Conservation (phyloP, 176 grass and related monocot species). For the Raddia guianensis region DNA sequence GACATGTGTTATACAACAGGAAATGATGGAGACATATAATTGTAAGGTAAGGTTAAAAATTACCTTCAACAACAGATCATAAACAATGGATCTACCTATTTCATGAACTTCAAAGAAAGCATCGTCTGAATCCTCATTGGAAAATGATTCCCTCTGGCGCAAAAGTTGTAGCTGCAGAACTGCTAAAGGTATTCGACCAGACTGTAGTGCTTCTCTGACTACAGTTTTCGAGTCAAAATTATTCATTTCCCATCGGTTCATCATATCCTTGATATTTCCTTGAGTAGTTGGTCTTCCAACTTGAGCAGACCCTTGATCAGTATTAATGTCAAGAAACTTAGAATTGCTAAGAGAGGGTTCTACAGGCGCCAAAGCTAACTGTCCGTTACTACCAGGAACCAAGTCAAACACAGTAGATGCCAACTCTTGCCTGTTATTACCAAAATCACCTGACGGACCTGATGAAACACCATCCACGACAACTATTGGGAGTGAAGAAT, state of each 20-base stretch:
- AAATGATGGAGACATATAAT: constrained; percentile 25
- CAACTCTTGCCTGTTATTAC: constrained; percentile 44
- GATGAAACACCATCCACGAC: constrained; percentile 52
- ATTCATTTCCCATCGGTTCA: constrained; percentile 78
- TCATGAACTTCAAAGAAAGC: constrained; percentile 85
- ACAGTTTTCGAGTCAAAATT: constrained; percentile 80
- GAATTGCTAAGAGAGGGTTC: constrained; percentile 54
- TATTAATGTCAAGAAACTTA: constrained; percentile 34
- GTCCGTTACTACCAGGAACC: constrained; percentile 42
- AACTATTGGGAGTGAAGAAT: constrained; percentile 53
- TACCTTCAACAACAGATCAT: constrained; percentile 97
- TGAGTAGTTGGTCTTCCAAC: constrained; percentile 49
- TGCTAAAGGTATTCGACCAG: constrained; percentile 83
- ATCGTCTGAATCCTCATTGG: constrained; percentile 58
- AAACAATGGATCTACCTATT: constrained; percentile 82
- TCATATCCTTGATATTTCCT: constrained; percentile 94
- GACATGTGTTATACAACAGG: constrained; percentile 42
- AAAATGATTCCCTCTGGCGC: constrained; percentile 58
- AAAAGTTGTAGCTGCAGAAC: constrained; percentile 94
- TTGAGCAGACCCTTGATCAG: constrained; percentile 39
- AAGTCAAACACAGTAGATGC: constrained; percentile 43
- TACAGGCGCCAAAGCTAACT: constrained; percentile 54
- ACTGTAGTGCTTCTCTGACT: constrained; percentile 90
- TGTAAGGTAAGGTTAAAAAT: constrained; percentile 22
- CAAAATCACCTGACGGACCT: constrained; percentile 38